Base-by-base conservation (phyloP, 176 grass and related monocot species). In the Hordeum marinum region DNA sequence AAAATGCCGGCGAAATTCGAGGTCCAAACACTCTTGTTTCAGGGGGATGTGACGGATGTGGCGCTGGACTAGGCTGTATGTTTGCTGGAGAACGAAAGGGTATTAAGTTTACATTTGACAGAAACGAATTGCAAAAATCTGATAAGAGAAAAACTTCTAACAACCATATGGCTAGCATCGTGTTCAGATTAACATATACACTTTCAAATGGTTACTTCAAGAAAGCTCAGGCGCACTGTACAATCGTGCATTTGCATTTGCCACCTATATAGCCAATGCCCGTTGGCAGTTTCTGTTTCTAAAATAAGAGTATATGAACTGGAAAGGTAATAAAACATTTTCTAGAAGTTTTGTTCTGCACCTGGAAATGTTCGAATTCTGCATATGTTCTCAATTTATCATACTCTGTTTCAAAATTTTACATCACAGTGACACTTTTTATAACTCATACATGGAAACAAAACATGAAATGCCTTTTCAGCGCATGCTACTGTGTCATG, bases 1-100 rank as follows among this genome's bases (percentile, higher is more conserved):
- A 68, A 83, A 80, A 88, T 24, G 80, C 82, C 2, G 91, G 95
- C 65, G 89, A 73, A 80, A 75, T 73, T 87, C 3, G 73, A 78
- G 82, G 87, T 77, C 77, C 84, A 63, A 42, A 76, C 7, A 10
- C 43, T 62, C 71, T 81, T 32, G 10, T 57, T 85, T 91, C 75
- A 58, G 80, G 95, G 34, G 83, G n/a, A 14, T 61, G 24, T 72
- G 84, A 87, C 71, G 85, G 77, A 54, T 73, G 84, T 11, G 87
- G 87, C 42, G 85, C 87, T 70, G 80, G 85, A 74, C 63, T 84
- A 82, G 83, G 76, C 24, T 37, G 26, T 37, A 63, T 45, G 40
- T 34, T 66, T 67, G 77, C 89, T 91, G 82, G 36, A 91, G 41
- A 87, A 42, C 50, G 15, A n/a, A 25, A 78, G 26, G 26, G 39